phyloP scores from a whole-genome alignment of 306 rosid genomes.

The Cucurbita maxima region DNA sequence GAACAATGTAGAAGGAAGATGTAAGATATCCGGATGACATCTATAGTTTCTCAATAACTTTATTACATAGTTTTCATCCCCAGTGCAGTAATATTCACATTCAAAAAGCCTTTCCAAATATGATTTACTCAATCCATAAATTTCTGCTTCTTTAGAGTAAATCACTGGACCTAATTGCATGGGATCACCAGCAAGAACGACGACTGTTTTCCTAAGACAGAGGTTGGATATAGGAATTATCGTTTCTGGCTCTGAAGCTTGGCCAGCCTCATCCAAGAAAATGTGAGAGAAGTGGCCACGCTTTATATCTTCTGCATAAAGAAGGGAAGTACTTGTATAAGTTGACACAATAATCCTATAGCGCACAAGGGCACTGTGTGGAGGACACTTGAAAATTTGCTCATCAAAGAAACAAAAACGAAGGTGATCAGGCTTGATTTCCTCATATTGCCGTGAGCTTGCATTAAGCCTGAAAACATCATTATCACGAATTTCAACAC shows the following conservation, averaged over 20 bases:
- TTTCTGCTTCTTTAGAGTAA: slow-evolving; percentile 53
- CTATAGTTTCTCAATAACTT: slow-evolving; percentile 61
- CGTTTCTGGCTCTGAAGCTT: slow-evolving; percentile 93
- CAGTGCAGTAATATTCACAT: slow-evolving; percentile 27
- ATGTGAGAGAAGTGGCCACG: slow-evolving; percentile 83
- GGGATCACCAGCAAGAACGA: slow-evolving; percentile 92
- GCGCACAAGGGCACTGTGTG: slow-evolving; percentile 25
- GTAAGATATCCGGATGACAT: slow-evolving; percentile 70
- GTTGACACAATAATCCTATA: slow-evolving; percentile 69
- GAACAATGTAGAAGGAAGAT: slow-evolving; percentile 69
- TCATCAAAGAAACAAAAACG: slow-evolving; percentile 61
- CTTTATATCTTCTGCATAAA: slow-evolving; percentile 45
- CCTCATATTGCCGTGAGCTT: slow-evolving; percentile 45
- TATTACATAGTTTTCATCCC: slow-evolving; percentile 50
- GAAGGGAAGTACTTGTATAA: slow-evolving; percentile 56
- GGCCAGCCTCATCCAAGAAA: slow-evolving; percentile 96
- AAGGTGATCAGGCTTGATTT: slow-evolving; percentile 42
- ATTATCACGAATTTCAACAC: slow-evolving; percentile 19
- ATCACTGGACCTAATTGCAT: slow-evolving; percentile 90
- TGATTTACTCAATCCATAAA: slow-evolving; percentile 48
- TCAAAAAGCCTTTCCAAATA: slow-evolving; percentile 66
- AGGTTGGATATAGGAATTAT: slow-evolving; percentile 63
- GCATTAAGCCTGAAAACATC: slow-evolving; percentile 84
- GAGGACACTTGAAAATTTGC: slow-evolving; percentile 55
- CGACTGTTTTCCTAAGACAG: slow-evolving; percentile 49